These are phyloP conservation scores for Schoenoplectus triqueter DNA, from an alignment of 202 grass and related monocot genomes.

Conservation along the genomic window DNA sequence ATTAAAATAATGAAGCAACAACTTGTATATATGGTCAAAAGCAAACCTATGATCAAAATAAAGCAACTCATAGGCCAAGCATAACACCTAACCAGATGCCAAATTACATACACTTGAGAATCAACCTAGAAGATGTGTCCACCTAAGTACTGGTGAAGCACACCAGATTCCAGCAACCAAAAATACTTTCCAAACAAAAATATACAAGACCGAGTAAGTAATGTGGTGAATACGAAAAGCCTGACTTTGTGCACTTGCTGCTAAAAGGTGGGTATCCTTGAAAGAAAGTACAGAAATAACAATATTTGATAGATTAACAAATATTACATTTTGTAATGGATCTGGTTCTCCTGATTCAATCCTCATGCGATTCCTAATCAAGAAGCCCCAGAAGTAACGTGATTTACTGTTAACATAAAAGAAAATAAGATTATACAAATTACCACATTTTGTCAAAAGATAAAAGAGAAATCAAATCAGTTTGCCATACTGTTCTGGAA, in stretches of 20 bases:
- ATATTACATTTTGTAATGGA: constrained; percentile 57
- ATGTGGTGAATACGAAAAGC: not conserved
- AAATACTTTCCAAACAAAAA: constrained; percentile 1
- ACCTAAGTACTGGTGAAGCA: not conserved
- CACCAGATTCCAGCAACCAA: not conserved
- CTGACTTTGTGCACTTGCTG: not conserved
- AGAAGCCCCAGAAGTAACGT: constrained; percentile 59
- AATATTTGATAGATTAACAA: not conserved
- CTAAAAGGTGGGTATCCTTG: not conserved
- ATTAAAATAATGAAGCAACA: not conserved
- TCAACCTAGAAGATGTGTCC: not conserved
- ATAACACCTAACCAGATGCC: not conserved
- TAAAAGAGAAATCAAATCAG: constrained; percentile 24
- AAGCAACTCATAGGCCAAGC: not conserved
- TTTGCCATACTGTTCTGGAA: not conserved
- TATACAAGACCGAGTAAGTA: not conserved
- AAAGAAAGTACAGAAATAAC: not conserved
- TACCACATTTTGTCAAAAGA: constrained; percentile 33
- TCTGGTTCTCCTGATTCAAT: constrained; percentile 45
- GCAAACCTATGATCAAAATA: not conserved
- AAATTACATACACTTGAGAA: not conserved
- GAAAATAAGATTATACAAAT: constrained; percentile 37
- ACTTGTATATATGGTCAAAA: not conserved
- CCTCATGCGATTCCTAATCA: constrained; percentile 49
- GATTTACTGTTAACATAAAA: constrained; percentile 56